Conservation (phyloP, 2,329 filamentous ascomycete genomes). For the Xylaria digitata region DNA sequence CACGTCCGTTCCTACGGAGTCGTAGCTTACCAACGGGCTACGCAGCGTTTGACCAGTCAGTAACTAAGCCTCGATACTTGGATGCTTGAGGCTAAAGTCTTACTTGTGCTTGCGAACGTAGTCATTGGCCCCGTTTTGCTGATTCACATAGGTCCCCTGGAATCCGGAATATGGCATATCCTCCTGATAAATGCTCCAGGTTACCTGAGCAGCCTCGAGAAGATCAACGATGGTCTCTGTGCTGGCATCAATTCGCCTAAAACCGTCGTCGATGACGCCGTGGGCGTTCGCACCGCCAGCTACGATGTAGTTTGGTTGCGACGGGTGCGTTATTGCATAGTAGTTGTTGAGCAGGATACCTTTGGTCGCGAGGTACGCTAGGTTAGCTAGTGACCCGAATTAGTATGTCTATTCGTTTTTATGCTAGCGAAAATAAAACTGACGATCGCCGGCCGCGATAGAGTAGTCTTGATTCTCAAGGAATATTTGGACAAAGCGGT, state of each 20-base stretch:
- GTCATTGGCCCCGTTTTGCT: constrained; percentile 64
- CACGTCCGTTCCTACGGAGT: constrained; percentile 46
- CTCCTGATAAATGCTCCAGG: constrained; percentile 66
- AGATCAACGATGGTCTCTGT: constrained; percentile 62
- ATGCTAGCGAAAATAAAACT: constrained; percentile 16
- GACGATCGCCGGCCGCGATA: constrained; percentile 61
- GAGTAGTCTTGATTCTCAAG: constrained; percentile 69
- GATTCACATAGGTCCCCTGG: constrained; percentile 63
- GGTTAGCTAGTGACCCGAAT: constrained; percentile 49
- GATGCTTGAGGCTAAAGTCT: no score
- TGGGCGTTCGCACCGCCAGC: constrained; percentile 67
- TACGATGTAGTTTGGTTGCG: constrained; percentile 71
- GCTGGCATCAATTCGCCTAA: constrained; percentile 56
- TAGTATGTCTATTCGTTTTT: not conserved
- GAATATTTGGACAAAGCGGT: constrained; percentile 71
- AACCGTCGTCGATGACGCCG: constrained; percentile 65
- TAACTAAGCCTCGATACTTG: not conserved
- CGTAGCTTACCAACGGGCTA: constrained; percentile 49
- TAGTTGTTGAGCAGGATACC: constrained; percentile 67
- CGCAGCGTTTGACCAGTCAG: constrained; percentile 11
- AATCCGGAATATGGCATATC: constrained; percentile 63
- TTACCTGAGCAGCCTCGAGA: constrained; percentile 59
- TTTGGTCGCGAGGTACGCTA: constrained; percentile 61
- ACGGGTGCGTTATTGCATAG: constrained; percentile 67
- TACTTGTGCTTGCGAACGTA: constrained; percentile 75